A percentile compares a stretch with the other conserved stretches of the same genome.
Evolutionary conservation across 371 early-diverging fungal species (phyloP).

Genomic region (Dichotomocladium elegans): DNA sequence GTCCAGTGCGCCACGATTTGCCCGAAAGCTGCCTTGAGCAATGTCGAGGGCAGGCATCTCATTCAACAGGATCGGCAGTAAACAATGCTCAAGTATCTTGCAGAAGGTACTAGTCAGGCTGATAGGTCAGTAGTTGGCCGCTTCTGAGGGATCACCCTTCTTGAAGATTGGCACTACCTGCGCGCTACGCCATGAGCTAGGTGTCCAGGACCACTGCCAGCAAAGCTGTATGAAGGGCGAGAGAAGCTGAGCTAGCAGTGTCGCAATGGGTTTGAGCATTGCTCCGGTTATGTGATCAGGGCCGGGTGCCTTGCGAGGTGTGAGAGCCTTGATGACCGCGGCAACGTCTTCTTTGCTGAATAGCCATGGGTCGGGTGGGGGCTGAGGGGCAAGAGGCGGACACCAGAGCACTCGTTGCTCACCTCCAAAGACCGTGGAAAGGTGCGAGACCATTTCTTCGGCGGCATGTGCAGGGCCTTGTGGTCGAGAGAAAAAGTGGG

Average conservation of each 20-base stretch:
- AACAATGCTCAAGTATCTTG: constrained; percentile 9
- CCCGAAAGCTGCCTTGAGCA: constrained; percentile 22
- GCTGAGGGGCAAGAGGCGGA: no score
- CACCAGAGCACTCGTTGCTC: not conserved
- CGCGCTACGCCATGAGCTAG: constrained; percentile 6
- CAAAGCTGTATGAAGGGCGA: constrained; percentile 2
- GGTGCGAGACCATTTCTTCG: constrained; percentile 1
- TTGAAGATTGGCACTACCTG: constrained; percentile 16
- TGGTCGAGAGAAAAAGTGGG: constrained; percentile 1
- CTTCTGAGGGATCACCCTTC: constrained; percentile 11
- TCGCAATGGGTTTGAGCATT: constrained; percentile 12
- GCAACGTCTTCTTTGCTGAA: no score
- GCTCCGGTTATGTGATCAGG: constrained; percentile 9
- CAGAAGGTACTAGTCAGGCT: constrained; percentile 13
- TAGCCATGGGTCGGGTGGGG: no score
- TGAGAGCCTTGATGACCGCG: not conserved
- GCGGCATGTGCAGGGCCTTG: constrained; percentile 7
- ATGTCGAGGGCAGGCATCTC: constrained; percentile 8
- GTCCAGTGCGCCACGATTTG: constrained; percentile 7
- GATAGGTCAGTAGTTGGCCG: constrained; percentile 18
- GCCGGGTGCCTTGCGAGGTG: constrained; percentile 15
- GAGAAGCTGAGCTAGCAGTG: not conserved
- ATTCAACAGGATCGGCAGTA: not conserved
- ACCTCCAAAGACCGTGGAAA: not conserved
- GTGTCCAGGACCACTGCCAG: constrained; percentile 8